Conservation (phyloP, 345 rosid genomes). For the Lumnitzera racemosa region DNA sequence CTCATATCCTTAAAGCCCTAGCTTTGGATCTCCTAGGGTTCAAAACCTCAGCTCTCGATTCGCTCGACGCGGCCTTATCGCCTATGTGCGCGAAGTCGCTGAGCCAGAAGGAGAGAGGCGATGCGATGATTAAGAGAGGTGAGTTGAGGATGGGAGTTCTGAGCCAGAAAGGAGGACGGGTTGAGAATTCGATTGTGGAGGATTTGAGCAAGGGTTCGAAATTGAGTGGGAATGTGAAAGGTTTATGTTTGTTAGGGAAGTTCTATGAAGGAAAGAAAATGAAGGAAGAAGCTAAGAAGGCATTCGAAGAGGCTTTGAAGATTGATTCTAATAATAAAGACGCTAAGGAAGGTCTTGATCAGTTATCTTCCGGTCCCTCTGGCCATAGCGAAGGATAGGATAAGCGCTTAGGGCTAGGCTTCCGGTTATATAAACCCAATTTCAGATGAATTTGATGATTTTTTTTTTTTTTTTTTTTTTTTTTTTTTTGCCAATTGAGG, state of each 20-base stretch:
- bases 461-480: no score
- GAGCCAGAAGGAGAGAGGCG: conserved; percentile 37
- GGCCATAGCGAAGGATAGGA: no score
- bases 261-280: conserved; percentile 48
- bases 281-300: conserved; percentile 35
- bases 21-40: conserved; percentile 57
- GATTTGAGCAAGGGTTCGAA: conserved; percentile 40
- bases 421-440: no score
- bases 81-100: conserved; percentile 42
- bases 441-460: no score
- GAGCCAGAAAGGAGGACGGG: conserved; percentile 16
- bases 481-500: no score
- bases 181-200: conserved; percentile 34
- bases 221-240: conserved; percentile 26
- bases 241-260: conserved; percentile 39
- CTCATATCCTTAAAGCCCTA: conserved; percentile 52
- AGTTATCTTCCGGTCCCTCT: conserved; percentile 9
- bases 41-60: conserved; percentile 55
- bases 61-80: conserved; percentile 51
- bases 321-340: conserved; percentile 20
- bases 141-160: conserved; percentile 34
- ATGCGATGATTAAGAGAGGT: conserved; percentile 53
- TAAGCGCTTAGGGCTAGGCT: no score
- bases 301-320: conserved; percentile 39
- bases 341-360: conserved; percentile 34